Evolutionary conservation across 805 yeast genomes (phyloP).

Genomic region (Wickerhamomyces alni): DNA sequence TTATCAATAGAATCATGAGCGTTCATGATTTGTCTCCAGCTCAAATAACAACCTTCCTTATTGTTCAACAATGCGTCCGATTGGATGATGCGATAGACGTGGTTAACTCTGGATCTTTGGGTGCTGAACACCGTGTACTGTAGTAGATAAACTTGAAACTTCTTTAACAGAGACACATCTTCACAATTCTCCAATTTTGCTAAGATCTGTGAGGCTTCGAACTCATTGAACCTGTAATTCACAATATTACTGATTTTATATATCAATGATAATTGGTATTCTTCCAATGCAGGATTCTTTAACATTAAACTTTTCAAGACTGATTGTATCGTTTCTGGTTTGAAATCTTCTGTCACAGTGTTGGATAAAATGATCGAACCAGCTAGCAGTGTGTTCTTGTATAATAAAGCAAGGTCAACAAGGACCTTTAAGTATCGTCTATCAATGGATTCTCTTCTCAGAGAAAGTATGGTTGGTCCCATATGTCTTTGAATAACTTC

Average conservation of each 20-base stretch:
- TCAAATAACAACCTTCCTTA: constrained; percentile 14
- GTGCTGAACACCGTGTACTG: constrained; percentile 7
- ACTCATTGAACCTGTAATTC: constrained; percentile 8
- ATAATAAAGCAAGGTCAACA: background rate
- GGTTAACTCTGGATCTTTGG: constrained; percentile 1
- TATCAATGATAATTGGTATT: constrained; percentile 12
- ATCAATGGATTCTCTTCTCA: no score
- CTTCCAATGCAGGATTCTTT: constrained; percentile 18
- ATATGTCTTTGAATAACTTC: background rate
- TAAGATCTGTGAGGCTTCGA: constrained; percentile 10
- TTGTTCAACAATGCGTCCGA: constrained; percentile 13
- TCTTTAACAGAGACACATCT: constrained; percentile 2
- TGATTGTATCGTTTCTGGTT: background rate
- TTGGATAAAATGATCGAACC: background rate
- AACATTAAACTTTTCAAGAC: constrained; percentile 5
- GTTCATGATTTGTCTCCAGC: constrained; percentile 15
- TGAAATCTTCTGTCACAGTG: no score
- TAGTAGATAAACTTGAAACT: constrained; percentile 7
- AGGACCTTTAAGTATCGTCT: background rate
- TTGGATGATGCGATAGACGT: constrained; percentile 10
- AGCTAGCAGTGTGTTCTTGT: background rate
- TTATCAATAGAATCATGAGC: constrained; percentile 9
- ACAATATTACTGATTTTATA: constrained; percentile 9
- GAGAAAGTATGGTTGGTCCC: background rate
- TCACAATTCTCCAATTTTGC: constrained; percentile 9